A percentile compares a stretch with the other conserved stretches of the same genome.
phyloP scores from a whole-genome alignment of 1,284 basidiomycete species.

The Neotropicomus parvogracilis region DNA sequence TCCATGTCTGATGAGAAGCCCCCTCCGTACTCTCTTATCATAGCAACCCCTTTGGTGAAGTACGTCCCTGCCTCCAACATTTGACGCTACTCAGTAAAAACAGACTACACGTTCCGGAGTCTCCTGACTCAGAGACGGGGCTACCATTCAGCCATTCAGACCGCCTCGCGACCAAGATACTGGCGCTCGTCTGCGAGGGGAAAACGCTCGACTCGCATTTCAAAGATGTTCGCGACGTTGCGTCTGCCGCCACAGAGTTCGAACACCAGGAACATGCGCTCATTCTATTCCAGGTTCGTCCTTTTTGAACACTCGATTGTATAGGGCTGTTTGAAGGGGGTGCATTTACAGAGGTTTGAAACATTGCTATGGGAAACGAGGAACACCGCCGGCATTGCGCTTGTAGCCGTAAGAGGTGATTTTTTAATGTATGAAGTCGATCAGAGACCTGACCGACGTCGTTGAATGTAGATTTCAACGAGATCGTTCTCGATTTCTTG shows the following conservation, averaged over 20 bases:
- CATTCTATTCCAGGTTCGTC: conserved; percentile 12
- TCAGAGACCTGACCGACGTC: background rate
- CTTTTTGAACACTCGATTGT: background rate
- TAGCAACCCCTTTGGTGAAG: background rate
- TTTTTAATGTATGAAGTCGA: background rate
- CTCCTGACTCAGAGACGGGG: background rate
- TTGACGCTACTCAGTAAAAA: background rate
- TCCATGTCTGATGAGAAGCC: conserved; percentile 14
- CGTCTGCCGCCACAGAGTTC: conserved; percentile 6
- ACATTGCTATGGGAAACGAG: conserved; percentile 20
- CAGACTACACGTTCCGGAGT: background rate
- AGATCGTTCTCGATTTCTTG: conserved; percentile 21
- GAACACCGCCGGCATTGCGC: conserved; percentile 10
- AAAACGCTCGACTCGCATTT: conserved; percentile 14
- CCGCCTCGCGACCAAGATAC: conserved; percentile 3
- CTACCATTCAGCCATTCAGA: conserved; percentile 17
- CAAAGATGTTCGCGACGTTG: conserved; percentile 14
- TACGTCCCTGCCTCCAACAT: conserved; percentile 2
- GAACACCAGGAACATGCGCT: conserved; percentile 9
- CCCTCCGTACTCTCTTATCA: conserved; percentile 18
- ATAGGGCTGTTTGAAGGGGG: background rate
- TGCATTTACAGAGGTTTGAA: conserved; percentile 14
- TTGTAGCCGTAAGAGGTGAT: conserved; percentile 19
- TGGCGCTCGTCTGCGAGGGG: conserved; percentile 16
- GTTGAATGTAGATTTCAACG: conserved; percentile 16